Conservation (phyloP, 331 rosid species). For the Cydonia oblonga region DNA sequence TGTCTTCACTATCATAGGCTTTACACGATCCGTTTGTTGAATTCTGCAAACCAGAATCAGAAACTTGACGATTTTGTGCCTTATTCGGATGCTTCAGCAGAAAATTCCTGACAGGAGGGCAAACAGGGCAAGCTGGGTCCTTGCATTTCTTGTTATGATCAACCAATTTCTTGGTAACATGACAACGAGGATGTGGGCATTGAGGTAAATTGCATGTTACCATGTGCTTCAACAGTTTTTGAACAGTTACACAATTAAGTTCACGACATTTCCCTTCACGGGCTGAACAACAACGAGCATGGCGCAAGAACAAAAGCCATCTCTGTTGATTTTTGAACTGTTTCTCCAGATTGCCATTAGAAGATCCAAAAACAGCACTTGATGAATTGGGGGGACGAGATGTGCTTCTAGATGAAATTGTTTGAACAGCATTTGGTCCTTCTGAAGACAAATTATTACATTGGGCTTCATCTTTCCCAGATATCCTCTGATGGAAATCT, state of each 20-base stretch:
- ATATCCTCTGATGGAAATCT: slow-evolving; percentile 41
- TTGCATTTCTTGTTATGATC: slow-evolving; percentile 55
- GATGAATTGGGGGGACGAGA: slow-evolving; percentile 31
- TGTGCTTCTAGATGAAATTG: slow-evolving; percentile 35
- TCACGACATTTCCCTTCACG: slow-evolving; percentile 78
- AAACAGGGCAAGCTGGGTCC: slow-evolving; percentile 68
- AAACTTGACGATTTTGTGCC: slow-evolving; percentile 20
- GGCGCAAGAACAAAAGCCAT: slow-evolving; percentile 86
- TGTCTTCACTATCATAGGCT: slow-evolving; percentile 34
- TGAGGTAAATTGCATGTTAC: slow-evolving; percentile 29
- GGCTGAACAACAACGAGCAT: slow-evolving; percentile 68
- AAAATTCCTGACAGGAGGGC: slow-evolving; percentile 53
- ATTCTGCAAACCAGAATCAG: slow-evolving; percentile 40
- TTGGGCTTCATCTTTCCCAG: slow-evolving; percentile 63
- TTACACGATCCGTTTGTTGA: slow-evolving; percentile 43
- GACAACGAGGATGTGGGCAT: slow-evolving; percentile 60
- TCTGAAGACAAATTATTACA: slow-evolving; percentile 69
- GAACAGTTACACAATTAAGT: slow-evolving; percentile 43
- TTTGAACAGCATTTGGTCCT: slow-evolving; percentile 52
- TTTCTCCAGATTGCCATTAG: slow-evolving; percentile 9
- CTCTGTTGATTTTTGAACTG: slow-evolving; percentile 61
- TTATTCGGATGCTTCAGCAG: slow-evolving; percentile 19
- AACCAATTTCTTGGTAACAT: slow-evolving; percentile 40
- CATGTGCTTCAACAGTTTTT: slow-evolving; percentile 64
- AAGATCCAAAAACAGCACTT: slow-evolving; percentile 12